These are phyloP conservation scores for Tubosaeta sp. DNA, from an alignment of 768 basidiomycete genomes.

Conservation along the genomic window DNA sequence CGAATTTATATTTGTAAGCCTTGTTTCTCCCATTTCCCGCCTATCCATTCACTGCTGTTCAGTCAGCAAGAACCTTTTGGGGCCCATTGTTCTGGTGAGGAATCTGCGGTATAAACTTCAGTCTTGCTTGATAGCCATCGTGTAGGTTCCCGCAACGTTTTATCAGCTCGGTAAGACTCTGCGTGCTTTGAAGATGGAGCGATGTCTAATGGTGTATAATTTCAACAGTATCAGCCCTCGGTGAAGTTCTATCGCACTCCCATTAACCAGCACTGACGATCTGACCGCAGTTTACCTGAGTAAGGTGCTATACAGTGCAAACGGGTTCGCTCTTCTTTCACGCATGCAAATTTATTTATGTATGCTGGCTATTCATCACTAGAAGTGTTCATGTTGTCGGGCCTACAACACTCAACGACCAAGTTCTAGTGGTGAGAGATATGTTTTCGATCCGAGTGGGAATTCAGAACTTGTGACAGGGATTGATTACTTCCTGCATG, in stretches of 20 bases:
- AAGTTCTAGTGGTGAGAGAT: background rate
- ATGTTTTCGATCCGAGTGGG: background rate
- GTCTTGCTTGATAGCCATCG: background rate
- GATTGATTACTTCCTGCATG: background rate
- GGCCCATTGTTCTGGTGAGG: constrained; percentile 12
- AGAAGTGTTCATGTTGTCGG: background rate
- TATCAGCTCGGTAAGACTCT: constrained; percentile 9
- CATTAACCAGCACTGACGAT: background rate
- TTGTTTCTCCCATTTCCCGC: background rate
- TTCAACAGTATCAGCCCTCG: background rate
- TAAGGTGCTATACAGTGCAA: background rate
- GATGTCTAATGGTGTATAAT: background rate
- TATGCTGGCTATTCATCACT: background rate
- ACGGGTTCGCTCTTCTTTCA: constrained; percentile 4
- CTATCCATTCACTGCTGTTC: background rate
- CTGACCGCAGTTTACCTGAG: constrained; percentile 1
- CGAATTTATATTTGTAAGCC: constrained; percentile 4
- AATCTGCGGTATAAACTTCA: background rate
- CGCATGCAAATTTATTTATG: background rate
- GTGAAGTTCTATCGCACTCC: background rate
- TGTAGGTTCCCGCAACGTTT: constrained; percentile 1
- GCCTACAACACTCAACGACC: background rate
- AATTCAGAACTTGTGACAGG: background rate
- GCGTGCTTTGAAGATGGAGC: too few relatives aligned
- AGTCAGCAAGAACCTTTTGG: constrained; percentile 7